Evolutionary conservation across 78 protist genomes (phyloP), one percentile per base, ranked within the genome.

Genomic region (slime mould (Dictyostelium discoideum)): DNA sequence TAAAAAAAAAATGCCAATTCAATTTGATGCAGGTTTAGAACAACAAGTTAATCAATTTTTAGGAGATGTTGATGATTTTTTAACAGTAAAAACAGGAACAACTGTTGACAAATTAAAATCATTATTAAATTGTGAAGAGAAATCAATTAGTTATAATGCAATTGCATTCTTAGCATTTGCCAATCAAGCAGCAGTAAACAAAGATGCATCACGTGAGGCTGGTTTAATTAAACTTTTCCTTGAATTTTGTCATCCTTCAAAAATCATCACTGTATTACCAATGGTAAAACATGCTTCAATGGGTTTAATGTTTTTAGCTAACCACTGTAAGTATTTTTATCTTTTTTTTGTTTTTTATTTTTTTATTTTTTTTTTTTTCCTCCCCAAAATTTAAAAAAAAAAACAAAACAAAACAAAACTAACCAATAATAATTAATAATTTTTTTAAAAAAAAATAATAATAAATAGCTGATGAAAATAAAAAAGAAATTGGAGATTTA

Each of bases 231-330:
- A 72, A 37, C 16, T 90, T 1, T 90, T 90, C 67, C 26, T 90
- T 11, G 60, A 73, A 4, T 50, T 48, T 76, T 50, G 60, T 26
- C 57, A 67, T 37, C 89, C 87, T 11, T 26, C 95, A 4, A 80
- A 85, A 22, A 39, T 90, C 3, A 37, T 65, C 9, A 24, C 26
- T 39, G 39, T 86, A 13, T 74, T 65, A 6, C 32, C 83, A 48
- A 90, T 90, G 80, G 95, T 82, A 4, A 90, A 90, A n/a, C 65
- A 82, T 50, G 85, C 95, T 5, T 37, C 77, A 26, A 90, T 90
- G 95, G 88, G 95, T 82, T 69, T 82, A 82, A 90, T 90, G 95
- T 82, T 90, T 83, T 69, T 90, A 40, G 95, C 85, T 18, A 90
- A 90, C 37, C 87, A 80, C 32, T 80, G 92, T 86, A 86, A 20